Evolutionary conservation across 2,329 filamentous ascomycete species (phyloP).

Genomic region (Blumeriella jaapii): DNA sequence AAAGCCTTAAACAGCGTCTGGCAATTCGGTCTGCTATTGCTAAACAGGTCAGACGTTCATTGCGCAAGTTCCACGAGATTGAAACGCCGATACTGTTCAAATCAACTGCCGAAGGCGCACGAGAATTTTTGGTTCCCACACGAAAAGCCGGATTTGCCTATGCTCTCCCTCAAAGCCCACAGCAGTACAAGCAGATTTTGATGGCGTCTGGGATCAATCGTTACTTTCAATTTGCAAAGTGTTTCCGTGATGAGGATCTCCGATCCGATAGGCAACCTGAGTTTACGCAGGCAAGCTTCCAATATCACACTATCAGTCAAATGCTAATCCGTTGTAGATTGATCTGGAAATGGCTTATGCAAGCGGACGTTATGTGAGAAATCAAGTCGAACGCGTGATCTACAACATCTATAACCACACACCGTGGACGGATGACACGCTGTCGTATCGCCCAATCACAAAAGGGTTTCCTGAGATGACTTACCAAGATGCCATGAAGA

Average conservation of each 20-base stretch:
- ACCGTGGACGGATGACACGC: too few species aligned
- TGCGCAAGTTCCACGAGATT: conserved; percentile 39
- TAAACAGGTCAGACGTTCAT: conserved; percentile 35
- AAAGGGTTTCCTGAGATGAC: conserved; percentile 36
- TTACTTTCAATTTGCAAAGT: conserved; percentile 90
- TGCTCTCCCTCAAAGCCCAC: conserved; percentile 87
- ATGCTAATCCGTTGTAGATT: conserved; percentile 39
- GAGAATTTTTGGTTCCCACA: conserved; percentile 90
- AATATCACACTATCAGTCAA: background rate
- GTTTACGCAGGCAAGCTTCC: conserved; percentile 64
- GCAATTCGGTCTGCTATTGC: conserved; percentile 52
- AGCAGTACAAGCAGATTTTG: conserved; percentile 96
- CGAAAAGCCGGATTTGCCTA: conserved; percentile 67
- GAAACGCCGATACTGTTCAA: conserved; percentile 96
- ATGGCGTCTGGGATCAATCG: conserved; percentile 77
- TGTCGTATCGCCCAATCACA: too few species aligned
- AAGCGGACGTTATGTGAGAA: conserved; percentile 58
- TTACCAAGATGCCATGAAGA: conserved; percentile 68
- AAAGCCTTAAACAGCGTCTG: conserved; percentile 54
- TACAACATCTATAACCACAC: conserved; percentile 21
- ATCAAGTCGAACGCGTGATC: conserved; percentile 21
- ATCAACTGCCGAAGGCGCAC: conserved; percentile 88
- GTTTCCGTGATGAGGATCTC: conserved; percentile 90
- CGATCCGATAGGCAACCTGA: conserved; percentile 90
- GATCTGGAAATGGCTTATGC: conserved; percentile 93